A percentile compares a stretch with the other conserved stretches of the same genome.
Evolutionary conservation across 495 filamentous ascomycete genomes (phyloP).

Genomic region (Usnea hakonensis): DNA sequence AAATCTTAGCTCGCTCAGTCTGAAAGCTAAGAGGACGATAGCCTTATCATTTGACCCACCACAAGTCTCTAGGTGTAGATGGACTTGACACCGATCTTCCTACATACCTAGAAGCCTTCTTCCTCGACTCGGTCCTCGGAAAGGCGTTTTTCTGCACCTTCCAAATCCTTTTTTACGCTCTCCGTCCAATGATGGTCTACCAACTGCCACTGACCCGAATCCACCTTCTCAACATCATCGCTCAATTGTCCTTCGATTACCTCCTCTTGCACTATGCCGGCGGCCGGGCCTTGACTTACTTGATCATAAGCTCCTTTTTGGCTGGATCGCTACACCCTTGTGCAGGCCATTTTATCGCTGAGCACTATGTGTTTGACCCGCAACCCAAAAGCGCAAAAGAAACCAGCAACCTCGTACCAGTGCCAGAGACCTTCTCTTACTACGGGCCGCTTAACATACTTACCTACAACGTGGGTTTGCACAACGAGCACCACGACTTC

Average conservation of each 20-base stretch:
- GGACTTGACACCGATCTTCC: slow-evolving; percentile 96
- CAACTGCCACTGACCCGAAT: slow-evolving; percentile 78
- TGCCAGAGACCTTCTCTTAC: slow-evolving; percentile 96
- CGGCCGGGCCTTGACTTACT: slow-evolving; percentile 60
- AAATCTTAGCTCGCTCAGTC: neutral
- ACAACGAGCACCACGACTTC: slow-evolving; percentile 99
- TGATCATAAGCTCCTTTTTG: slow-evolving; percentile 81
- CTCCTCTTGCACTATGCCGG: slow-evolving; percentile 51
- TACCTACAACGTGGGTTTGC: slow-evolving; percentile 93
- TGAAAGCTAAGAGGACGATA: slow-evolving; percentile 27
- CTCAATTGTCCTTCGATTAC: slow-evolving; percentile 73
- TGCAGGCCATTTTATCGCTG: slow-evolving; percentile 96
- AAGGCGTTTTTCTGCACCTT: slow-evolving; percentile 99
- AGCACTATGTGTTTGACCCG: slow-evolving; percentile 94
- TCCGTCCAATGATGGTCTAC: slow-evolving; percentile 96
- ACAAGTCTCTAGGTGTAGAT: slow-evolving; percentile 96
- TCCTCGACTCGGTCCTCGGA: slow-evolving; percentile 91
- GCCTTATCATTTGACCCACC: slow-evolving; percentile 98
- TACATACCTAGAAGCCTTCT: slow-evolving; percentile 81
- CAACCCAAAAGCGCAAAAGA: slow-evolving; percentile 28
- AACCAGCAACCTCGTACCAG: slow-evolving; percentile 42
- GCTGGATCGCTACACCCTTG: slow-evolving; percentile 91
- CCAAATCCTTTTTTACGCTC: slow-evolving; percentile 98
- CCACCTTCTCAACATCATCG: slow-evolving; percentile 69
- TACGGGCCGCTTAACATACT: slow-evolving; percentile 88